Evolutionary conservation across 805 yeast species (phyloP).

Genomic region (Ogataea minuta): DNA sequence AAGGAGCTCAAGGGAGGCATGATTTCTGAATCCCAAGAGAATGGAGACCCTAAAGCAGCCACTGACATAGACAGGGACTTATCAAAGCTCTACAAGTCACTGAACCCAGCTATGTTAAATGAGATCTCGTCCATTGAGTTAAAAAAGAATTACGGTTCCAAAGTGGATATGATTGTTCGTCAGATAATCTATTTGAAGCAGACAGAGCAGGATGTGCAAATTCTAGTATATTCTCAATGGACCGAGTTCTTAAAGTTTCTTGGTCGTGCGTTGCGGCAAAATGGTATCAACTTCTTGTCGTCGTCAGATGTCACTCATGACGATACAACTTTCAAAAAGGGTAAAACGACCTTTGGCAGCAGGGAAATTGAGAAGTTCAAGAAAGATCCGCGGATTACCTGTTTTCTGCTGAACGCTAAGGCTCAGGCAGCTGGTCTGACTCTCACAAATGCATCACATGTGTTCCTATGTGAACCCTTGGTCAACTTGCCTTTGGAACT

Average conservation of each 20-base stretch:
- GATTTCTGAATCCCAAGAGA: slow-evolving; percentile 22
- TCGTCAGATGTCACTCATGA: slow-evolving; percentile 35
- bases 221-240: slow-evolving; percentile 91
- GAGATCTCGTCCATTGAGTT: slow-evolving; percentile 46
- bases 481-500: slow-evolving; percentile 83
- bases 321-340: slow-evolving; percentile 1
- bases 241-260: slow-evolving; percentile 65
- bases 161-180: slow-evolving; percentile 77
- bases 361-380: slow-evolving; percentile 59
- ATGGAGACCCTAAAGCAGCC: neutral
- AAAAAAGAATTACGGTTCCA: slow-evolving; percentile 68
- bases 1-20: slow-evolving; percentile 49
- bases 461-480: slow-evolving; percentile 88
- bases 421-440: slow-evolving; percentile 91
- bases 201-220: slow-evolving; percentile 64
- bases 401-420: slow-evolving; percentile 80
- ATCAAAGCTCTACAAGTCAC: slow-evolving; percentile 44
- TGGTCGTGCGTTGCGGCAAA: slow-evolving; percentile 60
- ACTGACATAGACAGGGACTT: slow-evolving; percentile 32
- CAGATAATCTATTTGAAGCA: slow-evolving; percentile 64
- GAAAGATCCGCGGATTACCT: slow-evolving; percentile 61
- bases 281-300: slow-evolving; percentile 57
- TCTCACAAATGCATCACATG: slow-evolving; percentile 87
- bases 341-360: slow-evolving; percentile 15
- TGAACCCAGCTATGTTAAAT: slow-evolving; percentile 40